Percentiles rank a stretch among this genome's conserved stretches.
These are phyloP conservation scores for Fonsecaea multimorphosa DNA, from an alignment of 2,329 filamentous ascomycete species.

Conservation along the genomic window DNA sequence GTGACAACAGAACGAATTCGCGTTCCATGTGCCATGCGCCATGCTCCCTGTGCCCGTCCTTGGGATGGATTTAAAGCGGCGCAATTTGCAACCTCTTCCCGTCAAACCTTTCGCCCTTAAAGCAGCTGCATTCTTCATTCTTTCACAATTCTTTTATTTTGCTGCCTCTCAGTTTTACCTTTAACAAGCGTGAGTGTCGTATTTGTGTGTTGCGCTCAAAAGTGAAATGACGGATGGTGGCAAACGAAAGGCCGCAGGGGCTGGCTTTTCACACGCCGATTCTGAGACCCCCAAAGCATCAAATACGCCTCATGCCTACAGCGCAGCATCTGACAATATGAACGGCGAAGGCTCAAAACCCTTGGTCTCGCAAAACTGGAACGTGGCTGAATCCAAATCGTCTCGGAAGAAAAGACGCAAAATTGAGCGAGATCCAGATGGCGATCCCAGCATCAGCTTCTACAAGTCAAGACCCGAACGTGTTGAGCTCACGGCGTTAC, in stretches of 20 bases:
- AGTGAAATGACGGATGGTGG: neutral
- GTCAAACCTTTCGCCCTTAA: neutral
- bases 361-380: slow-evolving; percentile 11
- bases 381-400: slow-evolving; percentile 31
- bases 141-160: neutral
- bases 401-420: slow-evolving; percentile 34
- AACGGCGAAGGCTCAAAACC: neutral
- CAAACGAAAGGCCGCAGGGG: slow-evolving; percentile 10
- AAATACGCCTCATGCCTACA: neutral
- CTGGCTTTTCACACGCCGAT: neutral
- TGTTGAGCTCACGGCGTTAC: slow-evolving; percentile 64
- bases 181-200: neutral
- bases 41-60: no score
- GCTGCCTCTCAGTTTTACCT: neutral
- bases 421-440: slow-evolving; percentile 13
- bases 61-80: slow-evolving; percentile 2
- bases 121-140: neutral
- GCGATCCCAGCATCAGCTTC: slow-evolving; percentile 28
- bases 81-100: neutral
- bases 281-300: neutral
- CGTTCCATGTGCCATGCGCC: neutral
- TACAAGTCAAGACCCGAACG: slow-evolving; percentile 27
- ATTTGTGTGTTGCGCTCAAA: neutral
- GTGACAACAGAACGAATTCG: neutral
- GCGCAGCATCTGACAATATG: neutral